Evolutionary conservation across 2,329 filamentous ascomycete genomes (phyloP).

Genomic region (Fragosphaeria purpurea): DNA sequence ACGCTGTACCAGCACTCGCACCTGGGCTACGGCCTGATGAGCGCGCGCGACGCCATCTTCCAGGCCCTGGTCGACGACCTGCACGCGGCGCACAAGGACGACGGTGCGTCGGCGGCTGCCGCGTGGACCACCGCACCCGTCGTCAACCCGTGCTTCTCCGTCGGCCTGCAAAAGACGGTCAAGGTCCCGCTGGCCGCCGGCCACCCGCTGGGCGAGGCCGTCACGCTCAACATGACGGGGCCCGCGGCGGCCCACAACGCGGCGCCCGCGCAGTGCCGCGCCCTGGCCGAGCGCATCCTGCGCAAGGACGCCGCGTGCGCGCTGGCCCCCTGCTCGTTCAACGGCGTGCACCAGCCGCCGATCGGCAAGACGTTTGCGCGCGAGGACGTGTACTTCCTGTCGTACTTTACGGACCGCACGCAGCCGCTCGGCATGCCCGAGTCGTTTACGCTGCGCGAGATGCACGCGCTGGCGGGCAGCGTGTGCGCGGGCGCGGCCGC

Average conservation of each 20-base stretch:
- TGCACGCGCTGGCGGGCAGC: conserved; percentile 72
- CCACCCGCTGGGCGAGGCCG: conserved; percentile 53
- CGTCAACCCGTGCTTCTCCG: conserved; percentile 75
- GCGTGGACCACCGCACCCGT: conserved; percentile 64
- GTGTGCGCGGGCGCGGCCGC: conserved; percentile 70
- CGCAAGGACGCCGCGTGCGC: conserved; percentile 76
- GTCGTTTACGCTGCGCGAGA: conserved; percentile 82
- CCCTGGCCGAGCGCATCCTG: conserved; percentile 80
- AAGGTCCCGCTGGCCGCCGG: conserved; percentile 58
- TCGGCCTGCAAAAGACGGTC: conserved; percentile 65
- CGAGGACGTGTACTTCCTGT: conserved; percentile 94
- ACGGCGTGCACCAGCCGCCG: conserved; percentile 88
- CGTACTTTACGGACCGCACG: conserved; percentile 95
- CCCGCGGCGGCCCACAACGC: conserved; percentile 64
- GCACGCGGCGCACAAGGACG: conserved; percentile 49
- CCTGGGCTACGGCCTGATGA: conserved; percentile 92
- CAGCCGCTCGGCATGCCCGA: conserved; percentile 96
- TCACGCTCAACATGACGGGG: conserved; percentile 79
- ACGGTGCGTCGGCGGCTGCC: conserved; percentile 44
- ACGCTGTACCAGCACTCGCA: conserved; percentile 97
- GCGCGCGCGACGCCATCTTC: conserved; percentile 81
- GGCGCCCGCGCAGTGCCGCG: conserved; percentile 78
- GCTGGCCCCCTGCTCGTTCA: conserved; percentile 93
- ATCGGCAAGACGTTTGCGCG: conserved; percentile 83
- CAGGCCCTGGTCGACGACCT: conserved; percentile 62